phyloP scores from a whole-genome alignment of 2,329 filamentous ascomycete genomes.

The Colletotrichum paranaense region DNA sequence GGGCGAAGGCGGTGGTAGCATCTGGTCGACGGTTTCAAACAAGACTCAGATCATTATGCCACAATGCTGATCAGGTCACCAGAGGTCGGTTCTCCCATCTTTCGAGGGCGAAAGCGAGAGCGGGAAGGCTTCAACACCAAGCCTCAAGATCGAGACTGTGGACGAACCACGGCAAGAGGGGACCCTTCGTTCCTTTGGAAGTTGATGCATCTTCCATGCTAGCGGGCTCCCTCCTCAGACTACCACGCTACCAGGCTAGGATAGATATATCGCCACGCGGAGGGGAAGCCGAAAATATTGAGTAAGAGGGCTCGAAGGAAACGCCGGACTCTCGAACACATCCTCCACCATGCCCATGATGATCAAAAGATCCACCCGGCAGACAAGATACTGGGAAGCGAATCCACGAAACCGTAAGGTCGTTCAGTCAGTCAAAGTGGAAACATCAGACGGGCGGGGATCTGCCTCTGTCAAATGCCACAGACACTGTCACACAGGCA shows the following conservation, averaged over 20 bases:
- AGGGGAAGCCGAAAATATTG: no score
- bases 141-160: background rate
- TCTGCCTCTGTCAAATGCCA: background rate
- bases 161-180: background rate
- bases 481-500: no score
- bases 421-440: background rate
- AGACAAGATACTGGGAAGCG: background rate
- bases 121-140: background rate
- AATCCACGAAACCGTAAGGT: background rate
- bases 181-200: no score
- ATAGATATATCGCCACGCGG: background rate
- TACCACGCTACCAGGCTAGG: background rate
- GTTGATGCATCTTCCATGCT: background rate
- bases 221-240: slow-evolving; percentile 1
- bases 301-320: background rate
- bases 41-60: background rate
- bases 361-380: background rate
- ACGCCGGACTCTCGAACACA: background rate
- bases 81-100: background rate
- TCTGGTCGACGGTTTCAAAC: background rate
- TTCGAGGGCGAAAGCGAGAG: background rate
- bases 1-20: background rate
- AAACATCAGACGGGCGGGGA: background rate
- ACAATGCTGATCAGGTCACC: background rate
- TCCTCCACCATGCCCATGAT: background rate